Evolutionary conservation across 2,329 filamentous ascomycete genomes (phyloP), one percentile per base, ranked within the genome.

Genomic region (Xylariaceae sp.): DNA sequence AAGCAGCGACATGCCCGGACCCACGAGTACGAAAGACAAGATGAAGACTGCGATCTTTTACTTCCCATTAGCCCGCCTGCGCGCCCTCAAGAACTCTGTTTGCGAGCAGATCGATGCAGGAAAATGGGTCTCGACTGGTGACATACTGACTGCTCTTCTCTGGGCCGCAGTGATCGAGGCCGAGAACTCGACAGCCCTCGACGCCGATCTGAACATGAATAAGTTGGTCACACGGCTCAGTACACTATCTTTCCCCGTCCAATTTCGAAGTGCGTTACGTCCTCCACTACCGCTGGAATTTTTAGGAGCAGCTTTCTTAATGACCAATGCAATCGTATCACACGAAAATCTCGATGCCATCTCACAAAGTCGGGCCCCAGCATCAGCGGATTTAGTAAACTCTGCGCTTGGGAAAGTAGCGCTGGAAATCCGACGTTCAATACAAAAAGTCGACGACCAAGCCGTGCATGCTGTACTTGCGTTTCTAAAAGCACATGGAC

Each of bases 41-140:
- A n/a, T n/a, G n/a, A n/a, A 38, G 7, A 62, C 57, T 4, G 50
- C 37, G 8, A 53, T 64, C 17, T 59, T 59, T 29, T 54, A 55
- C 49, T 63, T 63, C 36, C 42, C 57, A 3, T 47, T 46, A 19
- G 22, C 22, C 5, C 37, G 22, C 3, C 46, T 64, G 4, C 40
- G 43, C 14, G 23, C 16, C 12, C 46, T 62, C 19, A 62, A 62
- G 34, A 37, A 40, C 19, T 35, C 34, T 3, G 54, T 52, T 2
- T 61, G 57, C 27, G 21, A 46, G 14, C 37, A 53, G 19, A 37
- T 61, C 17, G 27, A 22, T 32, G 27, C 29, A 10, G 25, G 12
- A 12, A 22, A 19, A n/a, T 64, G 60, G 60, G 55, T 62, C 5
- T 63, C 61, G 3, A 61, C 59, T 6, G 41, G 54, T 14, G 56